Evolutionary conservation across 768 basidiomycete species (phyloP), one percentile per base, ranked within the genome.

Genomic region (Lenzites betulinus): DNA sequence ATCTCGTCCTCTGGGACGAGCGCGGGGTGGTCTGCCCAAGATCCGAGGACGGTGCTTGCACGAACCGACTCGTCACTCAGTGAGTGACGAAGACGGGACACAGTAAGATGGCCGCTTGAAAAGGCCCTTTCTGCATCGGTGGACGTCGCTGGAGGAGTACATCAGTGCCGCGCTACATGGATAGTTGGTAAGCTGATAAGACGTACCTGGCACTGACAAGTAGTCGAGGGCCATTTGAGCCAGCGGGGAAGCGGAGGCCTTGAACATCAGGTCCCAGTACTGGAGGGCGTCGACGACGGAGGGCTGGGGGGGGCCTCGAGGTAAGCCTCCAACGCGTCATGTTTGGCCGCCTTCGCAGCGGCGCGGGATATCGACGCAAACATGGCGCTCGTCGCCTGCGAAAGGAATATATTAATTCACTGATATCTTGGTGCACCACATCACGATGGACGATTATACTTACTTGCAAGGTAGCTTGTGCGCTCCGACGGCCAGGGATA

Each of bases 81-180:
- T 0, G 70, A 64, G 58, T 73, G 71, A 0, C 61, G 56, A 38
- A 69, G 63, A 38, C 69, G 70, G 6, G 69, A 73, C 3, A 73
- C 69, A 3, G 66, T 69, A 0, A 75, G 66, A 3, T 70, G 69
- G 41, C 74, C 70, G 9, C 55, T 47, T 8, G 69, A 74, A 58
- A 75, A 74, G 3, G 69, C 64, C 8, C 65, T 59, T 50, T 75
- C 71, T 41, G 70, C 69, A 55, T 72, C 68, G 13, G 68, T 70
- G 2, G 73, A 74, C 0, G 59, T 68, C 0, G 70, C 73, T 75
- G n/a, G n/a, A n/a, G n/a, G n/a, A n/a, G 60, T 16, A 48, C 3
- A 49, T 47, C 6, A 9, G 7, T 36, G 7, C 7, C 35, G 35
- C 7, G 13, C 13, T 7, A 36, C 7, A 36, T 13, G 35, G 35